Conservation (phyloP, 768 basidiomycete species). For the Tulasnella sp. region DNA sequence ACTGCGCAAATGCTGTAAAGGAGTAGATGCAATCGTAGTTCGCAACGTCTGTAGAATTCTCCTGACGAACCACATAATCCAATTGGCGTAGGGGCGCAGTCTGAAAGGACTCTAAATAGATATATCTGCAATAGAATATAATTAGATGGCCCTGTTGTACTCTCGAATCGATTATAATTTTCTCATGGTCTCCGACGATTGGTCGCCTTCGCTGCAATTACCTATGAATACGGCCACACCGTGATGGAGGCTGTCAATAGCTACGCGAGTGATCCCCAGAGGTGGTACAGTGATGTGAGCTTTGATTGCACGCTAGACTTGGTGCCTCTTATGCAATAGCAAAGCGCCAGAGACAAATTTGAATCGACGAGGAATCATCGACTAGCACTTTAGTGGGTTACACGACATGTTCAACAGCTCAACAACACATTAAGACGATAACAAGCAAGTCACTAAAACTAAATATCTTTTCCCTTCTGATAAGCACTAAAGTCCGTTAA, state of each 20-base stretch:
- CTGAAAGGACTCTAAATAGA: neutral
- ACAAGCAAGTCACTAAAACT: neutral
- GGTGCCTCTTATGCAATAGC: neutral
- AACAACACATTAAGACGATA: neutral
- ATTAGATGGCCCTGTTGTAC: neutral
- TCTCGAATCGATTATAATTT: neutral
- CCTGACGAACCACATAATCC: neutral
- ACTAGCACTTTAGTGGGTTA: neutral
- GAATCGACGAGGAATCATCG: neutral
- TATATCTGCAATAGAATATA: neutral
- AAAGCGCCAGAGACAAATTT: no score
- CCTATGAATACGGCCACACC: neutral
- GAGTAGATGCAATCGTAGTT: neutral
- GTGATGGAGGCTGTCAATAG: neutral
- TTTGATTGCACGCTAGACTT: neutral
- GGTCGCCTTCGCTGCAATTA: neutral
- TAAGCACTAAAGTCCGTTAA: neutral
- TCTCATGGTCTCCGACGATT: neutral
- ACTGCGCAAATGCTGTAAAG: constrained; percentile 37
- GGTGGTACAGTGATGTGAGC: no score
- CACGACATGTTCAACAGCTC: neutral
- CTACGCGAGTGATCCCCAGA: no score
- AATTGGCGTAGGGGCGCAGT: neutral
- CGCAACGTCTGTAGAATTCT: neutral
- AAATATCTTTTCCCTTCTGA: neutral